Evolutionary conservation across 2,329 filamentous ascomycete genomes (phyloP).

Genomic region (Aspergillus ibericus): DNA sequence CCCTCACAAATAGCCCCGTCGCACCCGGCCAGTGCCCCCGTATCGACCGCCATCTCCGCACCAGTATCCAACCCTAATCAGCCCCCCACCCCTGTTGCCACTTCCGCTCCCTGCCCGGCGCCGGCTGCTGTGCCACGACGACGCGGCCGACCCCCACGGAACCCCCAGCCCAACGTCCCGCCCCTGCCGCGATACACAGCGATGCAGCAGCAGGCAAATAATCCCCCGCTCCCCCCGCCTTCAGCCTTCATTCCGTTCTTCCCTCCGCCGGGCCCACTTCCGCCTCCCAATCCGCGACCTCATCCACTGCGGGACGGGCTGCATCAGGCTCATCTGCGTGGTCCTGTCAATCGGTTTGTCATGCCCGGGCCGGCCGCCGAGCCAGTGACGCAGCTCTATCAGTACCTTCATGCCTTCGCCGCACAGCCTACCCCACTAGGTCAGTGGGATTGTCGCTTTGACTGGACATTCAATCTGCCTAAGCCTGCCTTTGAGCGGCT

Average conservation of each 20-base stretch:
- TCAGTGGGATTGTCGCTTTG: constrained; percentile 24
- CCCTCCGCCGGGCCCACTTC: constrained; percentile 34
- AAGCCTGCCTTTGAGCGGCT: constrained; percentile 32
- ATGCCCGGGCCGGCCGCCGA: constrained; percentile 18
- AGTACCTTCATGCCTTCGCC: constrained; percentile 36
- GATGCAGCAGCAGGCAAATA: not conserved
- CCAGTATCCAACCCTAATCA: not conserved
- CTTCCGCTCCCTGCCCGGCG: not conserved
- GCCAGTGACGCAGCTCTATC: constrained; percentile 34
- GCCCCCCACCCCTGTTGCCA: not conserved
- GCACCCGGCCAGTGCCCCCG: not conserved
- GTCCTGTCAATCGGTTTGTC: constrained; percentile 47
- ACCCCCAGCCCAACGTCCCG: not conserved
- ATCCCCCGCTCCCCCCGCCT: not conserved
- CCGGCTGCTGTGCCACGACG: not conserved
- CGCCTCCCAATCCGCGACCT: constrained; percentile 42
- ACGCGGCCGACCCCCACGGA: not conserved
- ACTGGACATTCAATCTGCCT: constrained; percentile 40
- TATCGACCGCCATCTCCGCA: not conserved
- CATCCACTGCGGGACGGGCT: constrained; percentile 52
- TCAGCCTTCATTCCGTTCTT: constrained; percentile 27
- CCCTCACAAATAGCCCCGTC: constrained; percentile 2
- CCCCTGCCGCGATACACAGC: not conserved
- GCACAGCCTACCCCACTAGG: constrained; percentile 34
- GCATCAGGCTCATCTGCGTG: constrained; percentile 60